Base-by-base conservation (phyloP, 257 asterid species). In the Gynochthodes officinalis region DNA sequence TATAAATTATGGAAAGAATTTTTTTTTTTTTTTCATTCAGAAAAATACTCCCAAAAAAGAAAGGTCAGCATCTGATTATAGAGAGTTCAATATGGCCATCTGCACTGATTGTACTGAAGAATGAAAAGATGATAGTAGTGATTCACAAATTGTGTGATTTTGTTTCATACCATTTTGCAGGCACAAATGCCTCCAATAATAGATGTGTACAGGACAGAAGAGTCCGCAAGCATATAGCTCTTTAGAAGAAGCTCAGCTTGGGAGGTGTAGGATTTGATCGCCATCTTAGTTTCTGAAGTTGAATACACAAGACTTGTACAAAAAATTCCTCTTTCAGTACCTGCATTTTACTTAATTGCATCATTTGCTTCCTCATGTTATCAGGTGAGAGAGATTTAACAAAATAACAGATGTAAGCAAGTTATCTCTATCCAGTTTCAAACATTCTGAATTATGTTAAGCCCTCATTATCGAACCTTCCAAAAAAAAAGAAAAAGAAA, bases 121-220 rank as follows among this genome's bases (percentile, higher is more conserved):
- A 69, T 42, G 52, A 46, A 67, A 37, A 28, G 9, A 61, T 7
- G 43, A 19, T 46, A 25, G 5, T 0, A 6, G 7, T 54, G 33
- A 59, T 5, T 69, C 68, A 57, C 60, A 53, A 28, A 64, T 30
- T 23, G 69, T 78, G 59, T 46, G 14, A 23, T 32, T 15, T 32
- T 27, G 33, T 58, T n/a, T 21, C 76, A 27, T 87, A 91, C 97
- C 89, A 76, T 74, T 77, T 91, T 91, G 91, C 93, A 89, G 32
- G 88, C 87, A 57, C 86, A 70, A 68, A 88, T 78, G 59, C 91
- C 89, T 30, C 82, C 72, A 84, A 85, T 73, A 73, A 88, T 74
- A 46, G 97, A 86, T 25, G 91, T 72, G 49, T 72, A 88, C 69
- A 83, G 61, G 67, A 83, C 11, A 54, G 64, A 80, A 74, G 77